Conservation (phyloP, 345 rosid genomes). For the Sisymbrium irio region DNA sequence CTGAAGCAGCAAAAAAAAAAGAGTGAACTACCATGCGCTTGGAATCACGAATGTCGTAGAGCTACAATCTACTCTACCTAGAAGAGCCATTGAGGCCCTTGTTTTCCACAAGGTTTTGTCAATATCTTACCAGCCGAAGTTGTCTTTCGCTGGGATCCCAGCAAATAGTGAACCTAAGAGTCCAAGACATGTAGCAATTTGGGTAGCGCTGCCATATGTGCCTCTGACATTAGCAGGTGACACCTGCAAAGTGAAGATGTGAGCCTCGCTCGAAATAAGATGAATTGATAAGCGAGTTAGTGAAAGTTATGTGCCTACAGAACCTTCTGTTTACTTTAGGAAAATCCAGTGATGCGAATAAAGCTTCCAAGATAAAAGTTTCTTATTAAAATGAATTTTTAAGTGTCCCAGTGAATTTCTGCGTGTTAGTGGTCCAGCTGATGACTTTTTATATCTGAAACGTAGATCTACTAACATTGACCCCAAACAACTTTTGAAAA, state of each 20-base stretch:
- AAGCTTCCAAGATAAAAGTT: constrained; percentile 4
- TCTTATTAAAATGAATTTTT: neutral
- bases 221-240: constrained; percentile 93
- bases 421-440: neutral
- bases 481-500: constrained; percentile 2
- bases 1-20: constrained; percentile 3
- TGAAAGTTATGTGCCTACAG: neutral
- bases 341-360: constrained; percentile 4
- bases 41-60: constrained; percentile 4
- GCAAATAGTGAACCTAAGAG: constrained; percentile 62
- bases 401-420: neutral
- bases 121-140: constrained; percentile 64
- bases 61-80: constrained; percentile 3
- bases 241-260: constrained; percentile 47
- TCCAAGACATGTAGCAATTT: constrained; percentile 85
- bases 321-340: constrained; percentile 9
- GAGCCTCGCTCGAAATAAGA: constrained; percentile 1
- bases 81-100: neutral
- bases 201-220: constrained; percentile 81
- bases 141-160: constrained; percentile 79
- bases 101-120: neutral
- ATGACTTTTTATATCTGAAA: neutral
- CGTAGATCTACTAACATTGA: neutral
- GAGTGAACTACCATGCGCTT: constrained; percentile 4
- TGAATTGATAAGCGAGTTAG: neutral